Evolutionary conservation across 768 basidiomycete species (phyloP), one percentile per base, ranked within the genome.

Genomic region (Amanita rimosa): DNA sequence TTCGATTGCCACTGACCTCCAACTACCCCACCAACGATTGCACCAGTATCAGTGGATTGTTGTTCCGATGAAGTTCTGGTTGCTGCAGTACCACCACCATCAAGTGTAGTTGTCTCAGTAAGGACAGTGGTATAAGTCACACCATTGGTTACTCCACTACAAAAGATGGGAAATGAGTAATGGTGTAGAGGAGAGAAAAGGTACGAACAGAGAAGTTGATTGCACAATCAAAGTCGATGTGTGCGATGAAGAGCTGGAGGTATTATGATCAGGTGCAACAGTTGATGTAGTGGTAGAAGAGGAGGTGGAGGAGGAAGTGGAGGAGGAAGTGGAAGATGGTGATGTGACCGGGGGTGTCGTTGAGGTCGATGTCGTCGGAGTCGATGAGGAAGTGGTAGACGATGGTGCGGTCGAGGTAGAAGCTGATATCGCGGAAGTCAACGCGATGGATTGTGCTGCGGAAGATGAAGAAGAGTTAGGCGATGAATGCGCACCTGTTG

Each of bases 11-110:
- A 57, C 63, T 38, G 53, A 53, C 75, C 76, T 49, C 75, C 75
- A n/a, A 77, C 71, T 2, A 71, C 68, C 14, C 72, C 72, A 8
- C 76, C 76, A 3, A 76, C 68, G 49, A 79, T 76, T 3, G 74
- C 63, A 24, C 66, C 72, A 0, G 64, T 66, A 49, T 66, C 62
- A 10, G 39, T 26, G n/a, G 50, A 26, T n/a, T 34, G 16, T 7
- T 17, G 3, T 16, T 16, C 35, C 13, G 33, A 22, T 1, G 55
- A 11, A 0, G 51, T 8, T 7, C 45, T 14, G 3, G 66, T 55
- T 24, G 59, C 48, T 16, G 50, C 52, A 6, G 55, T 33, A 1
- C 64, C 64, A 2, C 64, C 64, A 1, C 64, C 54, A 10, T 58
- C 52, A 34, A 64, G 13, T 26, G 61, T 57, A 19, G 58, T 58